A percentile compares a stretch with the other conserved stretches of the same genome.
These are phyloP conservation scores for Domatiomyces catenatus DNA, from an alignment of 2,329 filamentous ascomycete species.

Conservation along the genomic window DNA sequence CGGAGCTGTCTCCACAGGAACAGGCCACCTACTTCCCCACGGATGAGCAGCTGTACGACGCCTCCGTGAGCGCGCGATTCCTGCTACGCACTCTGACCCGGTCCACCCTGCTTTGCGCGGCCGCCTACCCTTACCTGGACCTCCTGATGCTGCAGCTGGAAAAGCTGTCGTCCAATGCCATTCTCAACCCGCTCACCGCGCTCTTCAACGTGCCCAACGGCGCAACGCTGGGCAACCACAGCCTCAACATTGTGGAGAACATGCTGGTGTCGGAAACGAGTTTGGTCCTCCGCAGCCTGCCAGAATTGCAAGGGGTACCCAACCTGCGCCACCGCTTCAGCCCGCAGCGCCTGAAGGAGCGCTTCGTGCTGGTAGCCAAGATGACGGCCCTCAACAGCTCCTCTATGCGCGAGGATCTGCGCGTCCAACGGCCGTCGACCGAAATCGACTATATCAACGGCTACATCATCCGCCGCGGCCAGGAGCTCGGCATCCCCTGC, in stretches of 20 bases:
- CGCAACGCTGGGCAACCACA: conserved; percentile 50
- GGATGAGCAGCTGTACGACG: conserved; percentile 14
- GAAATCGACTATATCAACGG: conserved; percentile 80
- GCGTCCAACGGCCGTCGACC: conserved; percentile 41
- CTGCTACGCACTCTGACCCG: conserved; percentile 50
- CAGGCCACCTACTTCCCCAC: conserved; percentile 11
- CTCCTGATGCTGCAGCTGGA: conserved; percentile 62
- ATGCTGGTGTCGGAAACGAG: conserved; percentile 60
- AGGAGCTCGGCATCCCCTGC: conserved; percentile 55
- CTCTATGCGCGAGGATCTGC: conserved; percentile 53
- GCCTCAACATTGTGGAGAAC: conserved; percentile 51
- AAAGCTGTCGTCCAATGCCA: conserved; percentile 56
- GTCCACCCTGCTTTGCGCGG: conserved; percentile 45
- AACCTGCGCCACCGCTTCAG: conserved; percentile 45
- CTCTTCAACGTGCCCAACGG: conserved; percentile 64
- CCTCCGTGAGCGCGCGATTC: conserved; percentile 35
- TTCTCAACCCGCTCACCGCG: conserved; percentile 69
- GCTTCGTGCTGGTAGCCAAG: conserved; percentile 40
- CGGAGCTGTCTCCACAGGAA: conserved; percentile 13
- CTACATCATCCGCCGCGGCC: conserved; percentile 62
- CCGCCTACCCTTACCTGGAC: conserved; percentile 41
- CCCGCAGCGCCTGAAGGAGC: conserved; percentile 44
- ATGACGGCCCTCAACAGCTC: conserved; percentile 44
- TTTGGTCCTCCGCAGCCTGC: conserved; percentile 54
- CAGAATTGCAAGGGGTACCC: conserved; percentile 52